Evolutionary conservation across 2,329 filamentous ascomycete genomes (phyloP).

Genomic region (Talaromyces sp.): DNA sequence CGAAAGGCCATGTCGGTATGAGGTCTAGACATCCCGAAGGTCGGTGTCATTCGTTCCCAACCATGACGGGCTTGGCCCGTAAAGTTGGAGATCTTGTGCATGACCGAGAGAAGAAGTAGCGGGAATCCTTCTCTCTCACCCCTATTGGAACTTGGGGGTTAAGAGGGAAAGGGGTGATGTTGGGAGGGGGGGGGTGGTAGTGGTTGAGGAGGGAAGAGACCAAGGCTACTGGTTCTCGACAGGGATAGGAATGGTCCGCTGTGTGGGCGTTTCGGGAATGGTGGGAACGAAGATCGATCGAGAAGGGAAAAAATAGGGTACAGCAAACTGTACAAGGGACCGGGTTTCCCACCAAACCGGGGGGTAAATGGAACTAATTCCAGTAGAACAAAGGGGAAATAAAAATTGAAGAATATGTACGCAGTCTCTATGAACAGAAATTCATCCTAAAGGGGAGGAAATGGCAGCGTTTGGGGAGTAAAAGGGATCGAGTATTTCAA

Average conservation of each 20-base stretch:
- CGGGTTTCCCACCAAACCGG: conserved; percentile 13
- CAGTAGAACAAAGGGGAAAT: conserved; percentile 7
- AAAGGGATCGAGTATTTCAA: conserved; percentile 7
- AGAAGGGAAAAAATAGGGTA: conserved; percentile 13
- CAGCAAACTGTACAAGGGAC: conserved; percentile 15
- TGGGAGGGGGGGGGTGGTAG: conserved; percentile 9
- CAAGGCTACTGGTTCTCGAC: conserved; percentile 33
- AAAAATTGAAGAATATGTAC: not conserved
- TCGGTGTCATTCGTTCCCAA: conserved; percentile 68
- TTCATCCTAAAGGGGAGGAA: too few species aligned
- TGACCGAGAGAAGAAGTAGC: conserved; percentile 37
- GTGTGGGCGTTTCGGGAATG: conserved; percentile 34
- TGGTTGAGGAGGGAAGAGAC: conserved; percentile 16
- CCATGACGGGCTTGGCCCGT: conserved; percentile 68
- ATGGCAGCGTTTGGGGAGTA: not conserved
- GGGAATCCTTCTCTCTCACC: conserved; percentile 31
- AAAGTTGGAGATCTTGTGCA: conserved; percentile 71
- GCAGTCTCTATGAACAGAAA: not conserved
- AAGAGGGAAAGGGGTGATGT: conserved; percentile 20
- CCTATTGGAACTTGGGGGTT: conserved; percentile 37
- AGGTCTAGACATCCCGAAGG: conserved; percentile 65
- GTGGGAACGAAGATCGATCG: conserved; percentile 34
- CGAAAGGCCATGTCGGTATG: conserved; percentile 62
- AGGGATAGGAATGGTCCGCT: conserved; percentile 36
- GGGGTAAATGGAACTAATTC: not conserved